A percentile compares a stretch with the other conserved stretches of the same genome.
phyloP scores from a whole-genome alignment of 768 basidiomycete genomes.

The Cubamyces sp. region DNA sequence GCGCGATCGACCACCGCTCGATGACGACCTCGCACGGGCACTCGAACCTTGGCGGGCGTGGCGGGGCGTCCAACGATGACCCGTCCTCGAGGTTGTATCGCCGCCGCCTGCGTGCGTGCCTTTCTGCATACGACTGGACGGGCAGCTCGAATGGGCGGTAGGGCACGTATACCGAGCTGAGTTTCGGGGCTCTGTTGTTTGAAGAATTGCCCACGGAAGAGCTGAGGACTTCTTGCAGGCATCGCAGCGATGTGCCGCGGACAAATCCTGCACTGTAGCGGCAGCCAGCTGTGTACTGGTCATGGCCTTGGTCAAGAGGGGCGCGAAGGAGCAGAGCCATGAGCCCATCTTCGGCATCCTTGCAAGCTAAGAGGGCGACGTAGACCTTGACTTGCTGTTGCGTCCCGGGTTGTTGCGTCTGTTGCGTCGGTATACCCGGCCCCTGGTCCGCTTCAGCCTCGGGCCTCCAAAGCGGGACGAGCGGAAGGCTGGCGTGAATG shows the following conservation, averaged over 20 bases:
- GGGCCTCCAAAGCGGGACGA: neutral
- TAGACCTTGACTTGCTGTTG: neutral
- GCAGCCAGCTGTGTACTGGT: constrained; percentile 7
- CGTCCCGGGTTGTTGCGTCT: neutral
- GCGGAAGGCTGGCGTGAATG: constrained; percentile 2
- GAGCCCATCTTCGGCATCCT: constrained; percentile 4
- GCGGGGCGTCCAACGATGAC: neutral
- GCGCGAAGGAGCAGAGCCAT: neutral
- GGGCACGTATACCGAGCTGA: constrained; percentile 1
- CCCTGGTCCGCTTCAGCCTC: too few relatives aligned
- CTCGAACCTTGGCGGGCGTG: neutral
- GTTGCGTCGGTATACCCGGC: neutral
- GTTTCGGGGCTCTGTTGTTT: too few relatives aligned
- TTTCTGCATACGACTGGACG: constrained; percentile 3
- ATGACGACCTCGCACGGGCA: constrained; percentile 8
- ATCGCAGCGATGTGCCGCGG: constrained; percentile 6
- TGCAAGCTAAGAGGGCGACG: constrained; percentile 1
- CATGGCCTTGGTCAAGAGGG: neutral
- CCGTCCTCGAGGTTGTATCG: neutral
- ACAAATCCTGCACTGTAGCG: constrained; percentile 7
- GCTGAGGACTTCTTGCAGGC: neutral
- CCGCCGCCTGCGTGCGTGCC: neutral
- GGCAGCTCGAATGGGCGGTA: constrained; percentile 11
- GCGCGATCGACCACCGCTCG: neutral
- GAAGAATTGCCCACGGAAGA: neutral